Base-by-base conservation (phyloP, 1,284 basidiomycete genomes). In the Irpex rosettiformis region DNA sequence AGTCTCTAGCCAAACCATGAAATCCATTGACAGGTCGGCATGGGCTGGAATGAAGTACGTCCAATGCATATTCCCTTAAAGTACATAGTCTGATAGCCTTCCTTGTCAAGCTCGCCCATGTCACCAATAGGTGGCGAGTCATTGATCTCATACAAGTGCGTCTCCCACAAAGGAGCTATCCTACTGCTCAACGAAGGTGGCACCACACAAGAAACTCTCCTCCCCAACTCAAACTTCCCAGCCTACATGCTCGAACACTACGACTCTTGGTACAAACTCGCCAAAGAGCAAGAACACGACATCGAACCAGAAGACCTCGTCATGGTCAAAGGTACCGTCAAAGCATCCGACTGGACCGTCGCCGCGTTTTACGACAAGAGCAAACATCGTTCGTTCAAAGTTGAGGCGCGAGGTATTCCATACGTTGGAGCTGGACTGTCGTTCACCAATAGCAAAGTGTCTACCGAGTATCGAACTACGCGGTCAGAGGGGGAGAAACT, bases 281-380 rank as follows among this genome's bases (percentile, higher is more conserved):
- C 62, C 4, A 25, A 3, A 6, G 27, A 13, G 7, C 43, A 54
- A 3, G 25, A 10, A 1, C 29, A 56, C 21, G 37, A 48, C 8
- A 21, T 62, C 7, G 52, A 28, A 24, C 25, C 4, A 6, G 51
- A 61, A 11, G 56, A 62, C n/a, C 56, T 62, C 37, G 25, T 58
- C 24, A 47, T 60, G 27, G 59, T 62, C 13, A 18, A 30, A 22
- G 61, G 61, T 6, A 56, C 48, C 45, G 56, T 60, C 18, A 62
- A 62, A 56, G 60, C 61, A 3, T 54, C 59, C 8, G n/a, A 52
- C n/a, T 62, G 61, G 61, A 48, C 59, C 18, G 37, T 62, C 1
- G 53, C 57, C 3, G 54, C 57, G 3, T 56, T 55, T 28, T 13
- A 11, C 18, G 45, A 48, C 37, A 40, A 40, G 37, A 18, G 37